Evolutionary conservation across 352 stramenopile genomes (phyloP), one percentile per base, ranked within the genome.

Genomic region (Thraustotheca clavata): DNA sequence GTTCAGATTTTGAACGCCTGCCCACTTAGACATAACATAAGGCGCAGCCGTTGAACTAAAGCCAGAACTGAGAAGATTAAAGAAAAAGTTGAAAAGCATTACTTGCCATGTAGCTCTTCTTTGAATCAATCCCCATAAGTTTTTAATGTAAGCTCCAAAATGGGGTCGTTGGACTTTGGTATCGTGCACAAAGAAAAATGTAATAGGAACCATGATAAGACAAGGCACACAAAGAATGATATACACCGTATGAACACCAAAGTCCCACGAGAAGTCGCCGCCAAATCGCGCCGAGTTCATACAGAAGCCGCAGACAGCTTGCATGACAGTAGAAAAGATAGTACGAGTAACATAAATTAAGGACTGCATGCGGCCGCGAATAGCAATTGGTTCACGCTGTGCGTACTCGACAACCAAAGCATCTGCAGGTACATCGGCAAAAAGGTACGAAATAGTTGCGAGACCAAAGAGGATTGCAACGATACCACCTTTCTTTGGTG

Each of bases 201-300:
- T 65, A 3, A 35, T 39, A 12, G 57, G 57, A 1, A 65, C 31
- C 20, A 65, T 46, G 18, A 24, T 9, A 8, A 80, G 40, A 41
- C 72, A 63, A 4, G 70, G 55, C 38, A 83, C 72, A 7, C 35
- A 48, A 20, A 83, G 47, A 26, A 65, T 73, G 47, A 75, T 46
- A 41, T 54, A 65, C 27, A 55, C 29, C 8, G 35, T 46, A 26
- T 65, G 54, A 29, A 65, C 47, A 22, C 57, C 57, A 5, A 65
- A 29, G 41, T 65, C 57, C 57, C 57, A 80, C 50, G 73, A 67
- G 40, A 84, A 84, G 54, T 76, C 69, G 12, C 76, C 76, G 32
- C 71, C 76, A 46, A 80, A 84, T 38, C 73, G 60, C 1, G 59
- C 65, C 9, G 70, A 74, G 49, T 89, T 89, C 68, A 89, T 80